Conservation (phyloP, 2,329 filamentous ascomycete genomes). For the Hypoxylon sp. region DNA sequence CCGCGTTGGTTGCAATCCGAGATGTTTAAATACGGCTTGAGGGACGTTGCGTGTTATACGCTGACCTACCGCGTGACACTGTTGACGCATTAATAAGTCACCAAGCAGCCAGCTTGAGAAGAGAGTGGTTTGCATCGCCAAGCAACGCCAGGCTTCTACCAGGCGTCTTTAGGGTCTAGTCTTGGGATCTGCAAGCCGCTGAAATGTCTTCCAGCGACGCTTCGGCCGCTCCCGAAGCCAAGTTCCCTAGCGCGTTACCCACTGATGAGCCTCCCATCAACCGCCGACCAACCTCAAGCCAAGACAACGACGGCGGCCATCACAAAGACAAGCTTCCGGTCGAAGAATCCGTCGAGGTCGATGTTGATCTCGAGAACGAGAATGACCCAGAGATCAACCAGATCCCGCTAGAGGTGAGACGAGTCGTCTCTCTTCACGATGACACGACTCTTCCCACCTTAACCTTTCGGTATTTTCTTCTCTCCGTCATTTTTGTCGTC, state of each 20-base stretch:
- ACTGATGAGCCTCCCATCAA: conserved; percentile 33
- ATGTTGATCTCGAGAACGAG: conserved; percentile 55
- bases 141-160: conserved; percentile 10
- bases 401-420: conserved; percentile 69
- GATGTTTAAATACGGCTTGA: conserved; percentile 5
- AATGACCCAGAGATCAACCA: conserved; percentile 67
- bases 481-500: conserved; percentile 68
- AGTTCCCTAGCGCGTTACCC: conserved; percentile 38
- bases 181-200: conserved; percentile 19
- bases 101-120: conserved; percentile 4
- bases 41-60: background rate
- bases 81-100: conserved; percentile 18
- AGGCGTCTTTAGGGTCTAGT: conserved; percentile 14
- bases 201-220: conserved; percentile 37
- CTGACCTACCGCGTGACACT: conserved; percentile 11
- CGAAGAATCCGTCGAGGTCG: conserved; percentile 48
- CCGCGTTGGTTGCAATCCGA: background rate
- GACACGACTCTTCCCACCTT: conserved; percentile 69
- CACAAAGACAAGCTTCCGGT: conserved; percentile 43
- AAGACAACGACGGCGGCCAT: conserved; percentile 8
- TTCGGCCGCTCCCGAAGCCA: conserved; percentile 39
- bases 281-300: conserved; percentile 24
- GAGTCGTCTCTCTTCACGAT: conserved; percentile 70
- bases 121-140: conserved; percentile 4
- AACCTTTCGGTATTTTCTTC: conserved; percentile 72